These are phyloP conservation scores for Eremothecium gossypii DNA, from an alignment of 1,139 yeast genomes.

Conservation along the genomic window DNA sequence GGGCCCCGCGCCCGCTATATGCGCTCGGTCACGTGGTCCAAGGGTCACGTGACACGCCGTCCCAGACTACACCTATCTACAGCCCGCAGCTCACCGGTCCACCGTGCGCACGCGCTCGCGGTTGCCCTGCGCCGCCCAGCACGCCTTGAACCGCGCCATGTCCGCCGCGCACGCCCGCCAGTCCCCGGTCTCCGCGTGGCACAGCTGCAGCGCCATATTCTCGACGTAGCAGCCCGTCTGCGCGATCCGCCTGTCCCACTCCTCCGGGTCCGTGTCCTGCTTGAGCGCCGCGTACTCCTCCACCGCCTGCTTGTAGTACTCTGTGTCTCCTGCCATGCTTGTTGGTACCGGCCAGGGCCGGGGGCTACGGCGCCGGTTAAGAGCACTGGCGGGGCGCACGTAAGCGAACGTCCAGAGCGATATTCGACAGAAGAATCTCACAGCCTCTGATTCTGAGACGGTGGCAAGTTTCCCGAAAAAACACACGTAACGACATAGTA, in stretches of 20 bases:
- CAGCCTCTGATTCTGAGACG: not conserved
- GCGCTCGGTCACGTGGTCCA: no score
- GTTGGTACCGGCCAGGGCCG: not conserved
- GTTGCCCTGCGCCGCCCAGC: slow-evolving; percentile 27
- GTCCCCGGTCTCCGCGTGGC: slow-evolving; percentile 74
- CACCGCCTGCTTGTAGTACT: slow-evolving; percentile 25
- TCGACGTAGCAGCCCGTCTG: slow-evolving; percentile 59
- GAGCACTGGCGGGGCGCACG: not conserved
- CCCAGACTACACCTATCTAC: no score
- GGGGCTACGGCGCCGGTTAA: not conserved
- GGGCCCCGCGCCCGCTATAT: no score
- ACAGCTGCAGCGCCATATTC: slow-evolving; percentile 54
- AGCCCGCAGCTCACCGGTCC: slow-evolving; percentile 11
- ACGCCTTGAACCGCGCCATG: slow-evolving; percentile 28
- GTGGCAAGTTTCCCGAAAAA: slow-evolving; percentile 4
- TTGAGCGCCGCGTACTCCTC: slow-evolving; percentile 24
- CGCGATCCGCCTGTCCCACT: slow-evolving; percentile 58
- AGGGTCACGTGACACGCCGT: no score
- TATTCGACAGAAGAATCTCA: no score
- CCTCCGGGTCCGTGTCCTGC: slow-evolving; percentile 24
- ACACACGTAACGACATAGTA: slow-evolving; percentile 3
- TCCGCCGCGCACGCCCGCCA: slow-evolving; percentile 66
- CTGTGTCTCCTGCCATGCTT: slow-evolving; percentile 8
- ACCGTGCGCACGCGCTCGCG: slow-evolving; percentile 26
- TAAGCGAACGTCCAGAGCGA: no score